Conservation (phyloP, 257 asterid genomes). For the Penstemon barbatus region DNA sequence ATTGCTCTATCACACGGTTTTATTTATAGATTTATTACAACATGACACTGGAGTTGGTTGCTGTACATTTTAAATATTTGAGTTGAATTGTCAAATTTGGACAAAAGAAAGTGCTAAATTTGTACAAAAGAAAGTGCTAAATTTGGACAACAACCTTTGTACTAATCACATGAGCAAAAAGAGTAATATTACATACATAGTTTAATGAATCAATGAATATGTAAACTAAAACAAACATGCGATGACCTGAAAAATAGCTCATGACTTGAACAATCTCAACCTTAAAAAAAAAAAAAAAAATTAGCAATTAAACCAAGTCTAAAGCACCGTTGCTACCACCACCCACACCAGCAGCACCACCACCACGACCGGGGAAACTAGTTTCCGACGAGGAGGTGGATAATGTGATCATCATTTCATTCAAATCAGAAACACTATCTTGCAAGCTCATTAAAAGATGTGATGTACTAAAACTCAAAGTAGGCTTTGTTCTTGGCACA, state of each 20-base stretch:
- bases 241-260: slow-evolving; percentile 6
- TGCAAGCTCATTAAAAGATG: slow-evolving; percentile 63
- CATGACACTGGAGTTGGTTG: too few relatives aligned
- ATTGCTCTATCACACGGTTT: too few relatives aligned
- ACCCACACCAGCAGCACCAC: slow-evolving; percentile 26
- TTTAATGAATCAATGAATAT: slow-evolving; percentile 39
- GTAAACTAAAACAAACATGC: slow-evolving; percentile 19
- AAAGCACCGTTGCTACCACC: slow-evolving; percentile 29
- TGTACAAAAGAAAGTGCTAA: too few relatives aligned
- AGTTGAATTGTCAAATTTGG: too few relatives aligned
- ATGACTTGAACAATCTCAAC: slow-evolving; percentile 6
- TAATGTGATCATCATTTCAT: slow-evolving; percentile 60
- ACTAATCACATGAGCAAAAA: slow-evolving; percentile 17
- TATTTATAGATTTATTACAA: too few relatives aligned
- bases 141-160: not conserved
- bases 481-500: slow-evolving; percentile 68
- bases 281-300: not conserved
- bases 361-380: slow-evolving; percentile 46
- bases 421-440: slow-evolving; percentile 76
- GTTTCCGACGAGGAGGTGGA: slow-evolving; percentile 68
- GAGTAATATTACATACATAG: slow-evolving; percentile 28
- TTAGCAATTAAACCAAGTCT: slow-evolving; percentile 35
- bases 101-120: not conserved
- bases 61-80: too few relatives aligned
- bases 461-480: slow-evolving; percentile 67